Percentiles rank a stretch among this genome's conserved stretches.
Conservation (phyloP, 352 stramenopile genomes). For the Phytophthora pseudosyringae region DNA sequence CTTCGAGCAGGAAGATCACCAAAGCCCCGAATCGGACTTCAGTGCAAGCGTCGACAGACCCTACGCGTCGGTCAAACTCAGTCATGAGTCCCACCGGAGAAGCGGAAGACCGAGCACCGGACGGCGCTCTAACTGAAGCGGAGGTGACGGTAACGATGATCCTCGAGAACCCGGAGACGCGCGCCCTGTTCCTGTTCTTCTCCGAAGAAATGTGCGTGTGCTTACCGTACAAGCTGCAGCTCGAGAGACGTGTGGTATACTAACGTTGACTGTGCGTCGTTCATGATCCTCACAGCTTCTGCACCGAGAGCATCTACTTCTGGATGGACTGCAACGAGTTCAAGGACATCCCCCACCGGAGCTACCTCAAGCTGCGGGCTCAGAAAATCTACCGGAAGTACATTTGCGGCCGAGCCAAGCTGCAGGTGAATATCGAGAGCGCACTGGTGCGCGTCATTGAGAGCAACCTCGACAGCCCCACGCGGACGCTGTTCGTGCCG, state of each 20-base stretch:
- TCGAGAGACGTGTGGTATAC: no score
- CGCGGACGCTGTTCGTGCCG: constrained; percentile 61
- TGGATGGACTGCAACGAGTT: constrained; percentile 87
- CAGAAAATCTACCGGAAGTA: constrained; percentile 87
- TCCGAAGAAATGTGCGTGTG: constrained; percentile 77
- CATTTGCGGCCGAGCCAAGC: constrained; percentile 63
- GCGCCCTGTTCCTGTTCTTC: constrained; percentile 73
- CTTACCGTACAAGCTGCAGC: neutral
- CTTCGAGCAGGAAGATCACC: constrained; percentile 11
- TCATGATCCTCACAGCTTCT: constrained; percentile 52
- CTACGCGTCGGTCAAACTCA: constrained; percentile 13
- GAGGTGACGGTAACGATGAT: constrained; percentile 64
- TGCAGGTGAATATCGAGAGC: constrained; percentile 79
- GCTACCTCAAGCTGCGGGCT: constrained; percentile 74
- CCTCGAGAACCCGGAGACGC: constrained; percentile 66
- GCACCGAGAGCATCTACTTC: constrained; percentile 85
- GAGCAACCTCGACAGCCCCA: constrained; percentile 58
- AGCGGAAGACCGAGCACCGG: constrained; percentile 3
- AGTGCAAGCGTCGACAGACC: neutral
- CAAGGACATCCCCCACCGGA: constrained; percentile 77
- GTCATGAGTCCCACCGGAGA: constrained; percentile 12
- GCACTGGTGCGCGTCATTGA: constrained; percentile 63
- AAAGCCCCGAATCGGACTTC: constrained; percentile 8
- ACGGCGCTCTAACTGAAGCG: constrained; percentile 31
- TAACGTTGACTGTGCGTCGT: neutral